These are phyloP conservation scores for Penicillium macrosclerotiorum DNA, from an alignment of 495 filamentous ascomycete species.

Conservation along the genomic window DNA sequence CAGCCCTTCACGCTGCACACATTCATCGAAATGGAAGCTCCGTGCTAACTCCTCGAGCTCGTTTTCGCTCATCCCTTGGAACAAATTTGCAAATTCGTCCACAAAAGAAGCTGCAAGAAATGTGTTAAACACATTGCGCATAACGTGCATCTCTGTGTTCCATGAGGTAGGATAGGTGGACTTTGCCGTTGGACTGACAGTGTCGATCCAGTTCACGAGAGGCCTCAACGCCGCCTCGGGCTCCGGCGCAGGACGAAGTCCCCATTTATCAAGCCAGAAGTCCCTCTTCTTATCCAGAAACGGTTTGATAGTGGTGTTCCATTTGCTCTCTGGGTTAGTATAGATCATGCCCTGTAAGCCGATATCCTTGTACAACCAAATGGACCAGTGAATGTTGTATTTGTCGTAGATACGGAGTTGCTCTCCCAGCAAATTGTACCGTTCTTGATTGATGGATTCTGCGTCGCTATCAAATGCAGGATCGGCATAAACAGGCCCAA, in stretches of 20 bases:
- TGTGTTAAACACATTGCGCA: constrained; percentile 51
- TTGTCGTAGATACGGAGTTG: constrained; percentile 59
- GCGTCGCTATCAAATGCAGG: constrained; percentile 29
- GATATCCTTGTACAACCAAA: constrained; percentile 68
- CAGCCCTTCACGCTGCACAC: constrained; percentile 53
- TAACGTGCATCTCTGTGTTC: constrained; percentile 55
- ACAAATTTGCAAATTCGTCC: constrained; percentile 58
- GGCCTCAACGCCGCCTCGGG: constrained; percentile 39
- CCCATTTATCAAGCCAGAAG: constrained; percentile 57
- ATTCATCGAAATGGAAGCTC: constrained; percentile 58
- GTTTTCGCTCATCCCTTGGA: constrained; percentile 49
- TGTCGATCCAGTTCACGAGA: constrained; percentile 42
- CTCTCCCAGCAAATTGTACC: constrained; percentile 53
- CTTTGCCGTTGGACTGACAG: constrained; percentile 35
- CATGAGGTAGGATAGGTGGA: constrained; percentile 54
- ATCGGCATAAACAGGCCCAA: constrained; percentile 60
- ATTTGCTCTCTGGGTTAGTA: constrained; percentile 44
- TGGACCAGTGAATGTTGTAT: constrained; percentile 56
- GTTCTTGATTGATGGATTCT: constrained; percentile 47
- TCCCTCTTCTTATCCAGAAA: constrained; percentile 56
- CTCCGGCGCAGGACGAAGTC: constrained; percentile 35
- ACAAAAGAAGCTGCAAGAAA: constrained; percentile 51
- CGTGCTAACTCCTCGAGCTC: constrained; percentile 56
- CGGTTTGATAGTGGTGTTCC: constrained; percentile 47
- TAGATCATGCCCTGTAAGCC: constrained; percentile 64